Evolutionary conservation across 345 rosid species (phyloP).

Genomic region (Pseudoturritis turrita): DNA sequence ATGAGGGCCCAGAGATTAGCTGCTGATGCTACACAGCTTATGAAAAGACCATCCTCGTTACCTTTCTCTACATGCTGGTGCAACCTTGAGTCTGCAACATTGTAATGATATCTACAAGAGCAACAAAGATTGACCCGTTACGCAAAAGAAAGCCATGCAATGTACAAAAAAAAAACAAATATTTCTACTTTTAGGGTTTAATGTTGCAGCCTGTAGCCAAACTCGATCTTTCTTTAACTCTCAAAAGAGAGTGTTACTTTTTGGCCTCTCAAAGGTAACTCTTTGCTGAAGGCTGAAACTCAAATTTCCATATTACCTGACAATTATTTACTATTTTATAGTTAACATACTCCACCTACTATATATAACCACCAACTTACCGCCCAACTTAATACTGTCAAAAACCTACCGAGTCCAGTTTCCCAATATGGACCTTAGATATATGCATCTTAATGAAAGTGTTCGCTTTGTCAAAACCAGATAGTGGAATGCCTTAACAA

Average conservation of each 20-base stretch:
- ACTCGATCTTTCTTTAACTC: neutral
- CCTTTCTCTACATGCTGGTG: constrained; percentile 86
- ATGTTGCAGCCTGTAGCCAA: neutral
- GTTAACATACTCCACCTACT: neutral
- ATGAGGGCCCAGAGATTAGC: constrained; percentile 92
- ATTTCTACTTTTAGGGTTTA: neutral
- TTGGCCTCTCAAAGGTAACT: too few relatives aligned
- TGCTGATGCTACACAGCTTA: constrained; percentile 88
- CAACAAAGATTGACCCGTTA: constrained; percentile 12
- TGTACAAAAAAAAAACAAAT: neutral
- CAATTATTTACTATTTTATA: too few relatives aligned
- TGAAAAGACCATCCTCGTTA: constrained; percentile 80
- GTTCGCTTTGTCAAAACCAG: neutral
- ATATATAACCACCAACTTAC: neutral
- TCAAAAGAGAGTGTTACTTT: too few relatives aligned
- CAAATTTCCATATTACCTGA: neutral
- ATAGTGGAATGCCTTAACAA: too few relatives aligned
- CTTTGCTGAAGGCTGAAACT: neutral
- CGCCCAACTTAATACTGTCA: neutral
- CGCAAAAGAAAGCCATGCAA: neutral
- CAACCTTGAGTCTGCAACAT: constrained; percentile 79
- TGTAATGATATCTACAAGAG: constrained; percentile 81
- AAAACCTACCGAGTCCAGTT: neutral
- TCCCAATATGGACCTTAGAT: neutral
- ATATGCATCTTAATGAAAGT: neutral